Percentiles rank a stretch among this genome's conserved stretches.
phyloP scores from a whole-genome alignment of 176 grass and related monocot species.

The Areca catechu region DNA sequence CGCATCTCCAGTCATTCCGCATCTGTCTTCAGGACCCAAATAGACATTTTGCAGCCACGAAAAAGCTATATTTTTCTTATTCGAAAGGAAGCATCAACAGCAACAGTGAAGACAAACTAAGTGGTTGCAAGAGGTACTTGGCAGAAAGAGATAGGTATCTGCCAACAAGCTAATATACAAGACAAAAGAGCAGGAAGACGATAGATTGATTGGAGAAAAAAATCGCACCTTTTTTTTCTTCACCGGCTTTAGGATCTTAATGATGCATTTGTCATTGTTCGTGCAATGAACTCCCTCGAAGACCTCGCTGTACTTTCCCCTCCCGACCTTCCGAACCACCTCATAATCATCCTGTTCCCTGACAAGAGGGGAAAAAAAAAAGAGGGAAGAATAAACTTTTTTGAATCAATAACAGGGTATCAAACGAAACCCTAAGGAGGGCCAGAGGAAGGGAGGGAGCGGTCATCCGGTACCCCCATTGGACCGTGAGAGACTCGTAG shows the following conservation, averaged over 20 bases:
- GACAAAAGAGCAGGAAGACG: too few species aligned
- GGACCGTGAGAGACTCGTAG: constrained; percentile 76
- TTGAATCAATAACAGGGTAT: not conserved
- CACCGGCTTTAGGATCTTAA: constrained; percentile 5
- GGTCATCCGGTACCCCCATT: constrained; percentile 57
- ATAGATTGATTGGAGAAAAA: not conserved
- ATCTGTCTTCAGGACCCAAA: too few species aligned
- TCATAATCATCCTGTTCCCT: constrained; percentile 9
- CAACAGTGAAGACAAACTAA: too few species aligned
- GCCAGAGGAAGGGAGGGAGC: constrained; percentile 1
- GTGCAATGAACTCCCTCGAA: constrained; percentile 4
- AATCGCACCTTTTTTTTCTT: constrained; percentile 5
- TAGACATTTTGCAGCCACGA: too few species aligned
- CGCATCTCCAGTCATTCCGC: too few species aligned
- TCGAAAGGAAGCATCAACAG: too few species aligned
- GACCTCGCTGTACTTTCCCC: constrained; percentile 8
- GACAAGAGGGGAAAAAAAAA: not conserved
- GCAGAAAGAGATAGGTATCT: too few species aligned
- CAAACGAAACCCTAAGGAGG: constrained; percentile 7
- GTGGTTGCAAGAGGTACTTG: too few species aligned
- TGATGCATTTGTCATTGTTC: not conserved
- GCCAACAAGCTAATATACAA: too few species aligned
- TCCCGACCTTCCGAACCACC: not conserved
- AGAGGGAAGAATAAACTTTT: not conserved
- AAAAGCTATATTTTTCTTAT: too few species aligned